These are phyloP conservation scores for Dipodascus albidus DNA, from an alignment of 805 yeast species.

Conservation along the genomic window DNA sequence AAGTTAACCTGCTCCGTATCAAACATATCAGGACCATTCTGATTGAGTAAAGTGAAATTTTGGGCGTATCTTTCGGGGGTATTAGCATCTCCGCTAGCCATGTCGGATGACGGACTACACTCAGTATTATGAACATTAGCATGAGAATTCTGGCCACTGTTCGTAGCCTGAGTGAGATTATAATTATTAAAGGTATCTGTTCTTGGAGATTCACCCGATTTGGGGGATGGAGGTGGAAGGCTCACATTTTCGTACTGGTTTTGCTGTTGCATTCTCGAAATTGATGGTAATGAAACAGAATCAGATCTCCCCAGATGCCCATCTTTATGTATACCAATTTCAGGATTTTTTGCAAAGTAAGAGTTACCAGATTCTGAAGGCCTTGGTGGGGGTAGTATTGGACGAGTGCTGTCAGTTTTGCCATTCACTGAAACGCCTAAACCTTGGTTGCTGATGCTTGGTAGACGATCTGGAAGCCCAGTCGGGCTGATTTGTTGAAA, in stretches of 20 bases:
- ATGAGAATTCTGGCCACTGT: background rate
- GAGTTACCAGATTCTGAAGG: background rate
- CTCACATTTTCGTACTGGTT: background rate
- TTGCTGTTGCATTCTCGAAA: background rate
- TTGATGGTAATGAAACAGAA: constrained; percentile 1
- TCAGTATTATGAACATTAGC: background rate
- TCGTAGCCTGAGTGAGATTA: background rate
- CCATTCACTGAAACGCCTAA: background rate
- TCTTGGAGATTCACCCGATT: background rate
- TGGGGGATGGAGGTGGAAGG: background rate
- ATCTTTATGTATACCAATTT: background rate
- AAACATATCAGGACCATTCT: constrained; percentile 1
- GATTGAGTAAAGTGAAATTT: background rate
- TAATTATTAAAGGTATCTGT: background rate
- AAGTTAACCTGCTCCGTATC: background rate
- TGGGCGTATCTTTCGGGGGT: background rate
- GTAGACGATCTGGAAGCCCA: background rate
- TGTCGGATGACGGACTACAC: background rate
- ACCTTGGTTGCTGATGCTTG: background rate
- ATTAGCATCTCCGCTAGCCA: background rate
- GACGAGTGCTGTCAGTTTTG: background rate
- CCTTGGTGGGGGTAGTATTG: background rate
- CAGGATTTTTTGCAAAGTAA: background rate
- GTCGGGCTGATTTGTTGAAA: background rate
- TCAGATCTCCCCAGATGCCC: background rate